Conservation (phyloP, 805 yeast genomes). For the Blastobotrys terrestris region DNA sequence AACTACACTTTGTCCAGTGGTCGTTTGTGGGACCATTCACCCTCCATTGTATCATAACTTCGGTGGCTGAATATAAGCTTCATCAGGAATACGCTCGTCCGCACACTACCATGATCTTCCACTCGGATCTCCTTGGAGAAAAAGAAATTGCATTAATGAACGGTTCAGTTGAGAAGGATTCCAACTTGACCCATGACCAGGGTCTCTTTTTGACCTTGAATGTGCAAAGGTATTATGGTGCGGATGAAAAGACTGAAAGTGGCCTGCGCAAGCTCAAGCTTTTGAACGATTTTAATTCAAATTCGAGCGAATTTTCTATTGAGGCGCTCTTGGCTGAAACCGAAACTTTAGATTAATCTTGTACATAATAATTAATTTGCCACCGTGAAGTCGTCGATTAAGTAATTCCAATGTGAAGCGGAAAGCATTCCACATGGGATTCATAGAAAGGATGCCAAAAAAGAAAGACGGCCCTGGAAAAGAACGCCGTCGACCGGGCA, state of each 20-base stretch:
- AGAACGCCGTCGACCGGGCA: no score
- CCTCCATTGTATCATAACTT: conserved; percentile 82
- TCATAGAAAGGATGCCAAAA: no score
- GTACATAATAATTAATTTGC: not conserved
- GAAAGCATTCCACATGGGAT: no score
- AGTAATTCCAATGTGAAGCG: no score
- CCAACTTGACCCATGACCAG: conserved; percentile 60
- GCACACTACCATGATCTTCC: conserved; percentile 85
- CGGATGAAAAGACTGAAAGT: conserved; percentile 30
- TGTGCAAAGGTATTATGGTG: conserved; percentile 50
- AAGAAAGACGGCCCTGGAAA: no score
- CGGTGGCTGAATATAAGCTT: conserved; percentile 84
- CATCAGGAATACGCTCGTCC: conserved; percentile 92
- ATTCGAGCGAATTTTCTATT: conserved; percentile 58
- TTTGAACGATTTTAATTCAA: conserved; percentile 62
- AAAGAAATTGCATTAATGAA: conserved; percentile 76
- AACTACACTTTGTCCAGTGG: conserved; percentile 94
- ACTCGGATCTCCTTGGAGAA: conserved; percentile 57
- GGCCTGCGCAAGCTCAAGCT: conserved; percentile 48
- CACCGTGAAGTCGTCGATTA: no score
- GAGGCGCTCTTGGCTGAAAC: conserved; percentile 66
- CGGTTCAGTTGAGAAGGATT: conserved; percentile 70
- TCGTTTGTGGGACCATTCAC: conserved; percentile 77
- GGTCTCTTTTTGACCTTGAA: conserved; percentile 56
- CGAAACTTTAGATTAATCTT: conserved; percentile 52